phyloP scores from a whole-genome alignment of 2,329 filamentous ascomycete species.

The Uncinocarpus reesii region DNA sequence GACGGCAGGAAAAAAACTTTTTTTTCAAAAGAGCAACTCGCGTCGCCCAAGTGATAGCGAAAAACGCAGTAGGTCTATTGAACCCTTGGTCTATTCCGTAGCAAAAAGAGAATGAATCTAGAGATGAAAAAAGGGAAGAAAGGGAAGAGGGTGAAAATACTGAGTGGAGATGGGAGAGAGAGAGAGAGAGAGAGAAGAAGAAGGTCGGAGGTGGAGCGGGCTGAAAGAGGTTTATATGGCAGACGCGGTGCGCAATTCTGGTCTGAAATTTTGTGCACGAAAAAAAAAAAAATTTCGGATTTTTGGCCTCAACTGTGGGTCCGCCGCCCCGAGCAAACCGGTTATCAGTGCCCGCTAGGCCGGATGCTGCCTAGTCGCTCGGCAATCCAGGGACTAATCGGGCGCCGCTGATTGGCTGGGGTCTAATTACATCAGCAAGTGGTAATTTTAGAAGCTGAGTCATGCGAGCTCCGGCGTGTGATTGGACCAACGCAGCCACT shows the following conservation, averaged over 20 bases:
- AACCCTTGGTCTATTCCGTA: not conserved
- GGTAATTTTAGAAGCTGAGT: slow-evolving; percentile 1
- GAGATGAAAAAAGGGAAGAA: too few relatives aligned
- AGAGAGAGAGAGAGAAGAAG: not conserved
- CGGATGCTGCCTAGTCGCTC: not conserved
- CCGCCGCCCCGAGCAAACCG: not conserved
- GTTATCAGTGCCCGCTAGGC: not conserved
- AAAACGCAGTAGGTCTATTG: not conserved
- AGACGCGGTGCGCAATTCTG: too few relatives aligned
- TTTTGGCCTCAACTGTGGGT: slow-evolving; percentile 4
- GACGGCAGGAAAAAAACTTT: not conserved
- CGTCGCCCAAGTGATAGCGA: slow-evolving; percentile 7
- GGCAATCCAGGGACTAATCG: slow-evolving; percentile 5
- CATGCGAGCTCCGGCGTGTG: not conserved
- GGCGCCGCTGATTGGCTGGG: not conserved
- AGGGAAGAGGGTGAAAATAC: not conserved
- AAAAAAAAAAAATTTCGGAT: slow-evolving; percentile 4
- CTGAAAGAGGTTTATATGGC: not conserved
- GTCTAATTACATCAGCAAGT: not conserved
- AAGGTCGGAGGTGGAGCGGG: not conserved
- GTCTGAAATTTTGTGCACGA: not conserved
- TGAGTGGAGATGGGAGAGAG: not conserved
- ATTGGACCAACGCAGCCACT: slow-evolving; percentile 1
- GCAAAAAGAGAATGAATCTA: slow-evolving; percentile 18
- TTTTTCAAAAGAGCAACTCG: not conserved